Base-by-base conservation (phyloP, 2,329 filamentous ascomycete species). In the Verticillium isaacii region DNA sequence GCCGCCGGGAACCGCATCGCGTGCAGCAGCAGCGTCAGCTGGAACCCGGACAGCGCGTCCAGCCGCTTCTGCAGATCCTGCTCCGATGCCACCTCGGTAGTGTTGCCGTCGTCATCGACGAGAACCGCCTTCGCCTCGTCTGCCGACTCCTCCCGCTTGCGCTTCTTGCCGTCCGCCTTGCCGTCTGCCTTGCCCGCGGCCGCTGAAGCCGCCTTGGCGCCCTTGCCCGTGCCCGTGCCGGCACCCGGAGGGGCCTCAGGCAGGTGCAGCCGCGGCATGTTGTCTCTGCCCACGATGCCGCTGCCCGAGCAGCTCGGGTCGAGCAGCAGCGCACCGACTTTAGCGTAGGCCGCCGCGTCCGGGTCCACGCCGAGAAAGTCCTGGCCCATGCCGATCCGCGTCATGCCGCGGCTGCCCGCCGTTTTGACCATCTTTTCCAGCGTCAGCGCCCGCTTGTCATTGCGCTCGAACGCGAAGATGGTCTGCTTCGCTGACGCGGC, bases 251-350 rank as follows among this genome's bases (percentile, higher is more conserved):
- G 68, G 17, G 69, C 65, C 39, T 77, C 72, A 2, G 81, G 82
- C 32, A 96, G 79, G 64, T 88, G 81, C 50, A 95, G 74, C 65
- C 84, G 77, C 5, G 92, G 87, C 72, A 89, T 85, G 56, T 93
- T 91, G 68, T 97, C 93, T 23, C 95, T 85, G 2, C 93, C 92
- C 29, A 97, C 87, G 61, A 99, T 99, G 1, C 95, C 95, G 71
- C 92, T 97, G 0, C 95, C 95, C 1, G 93, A 97, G 73, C 95
- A 99, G 72, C 92, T 97, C 0, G 95, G 95, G 72, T 99, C 95
- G 2, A 99, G 82, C 0, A 99, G 81, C 50, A 99, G 79, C 8
- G 89, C 90, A 0, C 87, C 86, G n/a, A 97, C 92, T n/a, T 86
- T 78, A 56, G 77, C 76, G 69, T 89, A 94, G 56, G 83, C 80